Evolutionary conservation across 2,329 filamentous ascomycete genomes (phyloP).

Genomic region (Exophiala sp.): DNA sequence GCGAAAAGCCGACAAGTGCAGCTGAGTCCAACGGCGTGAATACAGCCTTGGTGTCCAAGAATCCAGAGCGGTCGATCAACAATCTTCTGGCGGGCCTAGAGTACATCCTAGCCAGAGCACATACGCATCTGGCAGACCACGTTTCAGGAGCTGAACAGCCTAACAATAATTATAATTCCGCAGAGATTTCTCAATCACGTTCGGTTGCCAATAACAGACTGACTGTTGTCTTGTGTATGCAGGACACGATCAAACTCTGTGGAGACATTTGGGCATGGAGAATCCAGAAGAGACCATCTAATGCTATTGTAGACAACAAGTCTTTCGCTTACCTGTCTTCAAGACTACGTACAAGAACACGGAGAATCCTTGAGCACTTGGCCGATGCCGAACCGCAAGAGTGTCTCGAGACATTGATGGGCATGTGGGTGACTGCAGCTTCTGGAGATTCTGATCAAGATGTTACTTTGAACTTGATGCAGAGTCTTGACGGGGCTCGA

Average conservation of each 20-base stretch:
- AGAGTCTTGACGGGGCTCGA: slow-evolving; percentile 84
- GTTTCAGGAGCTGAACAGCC: slow-evolving; percentile 7
- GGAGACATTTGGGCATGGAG: slow-evolving; percentile 96
- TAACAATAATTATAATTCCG: neutral
- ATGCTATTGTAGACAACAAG: slow-evolving; percentile 66
- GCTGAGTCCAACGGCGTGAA: slow-evolving; percentile 6
- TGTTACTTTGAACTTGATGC: slow-evolving; percentile 74
- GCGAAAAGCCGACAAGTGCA: slow-evolving; percentile 41
- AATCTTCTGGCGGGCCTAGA: slow-evolving; percentile 89
- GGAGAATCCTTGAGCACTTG: slow-evolving; percentile 84
- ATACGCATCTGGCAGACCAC: slow-evolving; percentile 67
- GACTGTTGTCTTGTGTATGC: slow-evolving; percentile 92
- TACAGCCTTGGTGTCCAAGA: slow-evolving; percentile 22
- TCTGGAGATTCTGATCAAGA: slow-evolving; percentile 50
- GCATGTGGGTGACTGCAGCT: slow-evolving; percentile 66
- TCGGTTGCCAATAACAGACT: slow-evolving; percentile 88
- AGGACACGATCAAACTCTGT: slow-evolving; percentile 89
- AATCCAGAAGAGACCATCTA: slow-evolving; percentile 53
- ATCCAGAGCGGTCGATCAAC: slow-evolving; percentile 52
- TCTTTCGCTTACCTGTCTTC: slow-evolving; percentile 90
- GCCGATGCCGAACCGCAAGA: slow-evolving; percentile 90
- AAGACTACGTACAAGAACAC: slow-evolving; percentile 82
- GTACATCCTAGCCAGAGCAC: slow-evolving; percentile 80
- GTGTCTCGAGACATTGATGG: slow-evolving; percentile 85
- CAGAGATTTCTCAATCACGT: slow-evolving; percentile 73